Base-by-base conservation (phyloP, 371 early-diverging fungal species). In the Fennellomyces sp. region DNA sequence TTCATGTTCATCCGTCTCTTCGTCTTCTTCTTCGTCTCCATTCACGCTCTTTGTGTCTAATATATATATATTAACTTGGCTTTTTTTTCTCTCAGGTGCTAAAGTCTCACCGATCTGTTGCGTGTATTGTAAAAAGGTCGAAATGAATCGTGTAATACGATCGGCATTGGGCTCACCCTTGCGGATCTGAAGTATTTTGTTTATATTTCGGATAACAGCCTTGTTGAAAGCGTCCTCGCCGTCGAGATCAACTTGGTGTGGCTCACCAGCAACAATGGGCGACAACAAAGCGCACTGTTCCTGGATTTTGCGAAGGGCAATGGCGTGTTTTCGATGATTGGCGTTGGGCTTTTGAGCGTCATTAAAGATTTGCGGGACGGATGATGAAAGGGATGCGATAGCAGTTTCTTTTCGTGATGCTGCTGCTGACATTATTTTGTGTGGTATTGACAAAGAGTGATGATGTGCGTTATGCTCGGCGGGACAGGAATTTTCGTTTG, bases 251-350 rank as follows among this genome's bases (percentile, higher is more conserved):
- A 78, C 74, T 29, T 72, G 67, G 17, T 75, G 75, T 19, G 68
- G 68, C 13, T 78, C 61, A 0, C 75, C 82, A 4, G 76, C 70
- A n/a, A 53, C 66, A 31, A 78, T 76, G 12, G 65, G 62, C 35
- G 73, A 65, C 21, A 75, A 70, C 17, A 83, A 52, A 39, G 83
- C 73, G 61, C 88, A 87, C 36, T 83, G 78, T 52, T 77, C 65
- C 65, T 92, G 93, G 52, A 93, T 69, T 66, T 91, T 92, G 53
- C 91, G 80, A n/a, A 94, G 75, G 28, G 86, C 83, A 36, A 88
- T 84, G 12, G 89, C 87, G 61, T 89, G 84, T 61, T 85, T 88
- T 60, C 91, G 85, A 63, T 90, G 88, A 4, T 81, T 82, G 5
- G 88, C 81, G 19, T 81, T 76, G 0, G 87, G 79, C 56, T 81